Base-by-base conservation (phyloP, 2,329 filamentous ascomycete species). In the Aspergillus thermomutatus region DNA sequence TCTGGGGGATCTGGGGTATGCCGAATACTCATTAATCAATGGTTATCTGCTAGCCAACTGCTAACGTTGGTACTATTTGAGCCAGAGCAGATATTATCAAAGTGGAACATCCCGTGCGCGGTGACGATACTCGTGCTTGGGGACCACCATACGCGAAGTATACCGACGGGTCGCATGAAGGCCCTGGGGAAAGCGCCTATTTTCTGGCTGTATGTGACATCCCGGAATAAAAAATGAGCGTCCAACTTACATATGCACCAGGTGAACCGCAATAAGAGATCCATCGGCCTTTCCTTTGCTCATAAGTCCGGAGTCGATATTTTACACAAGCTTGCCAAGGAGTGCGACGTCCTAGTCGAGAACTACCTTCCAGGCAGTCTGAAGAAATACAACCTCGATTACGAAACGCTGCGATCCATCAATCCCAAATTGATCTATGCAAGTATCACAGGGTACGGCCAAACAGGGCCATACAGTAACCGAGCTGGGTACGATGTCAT, bases 241-340 rank as follows among this genome's bases (percentile, higher is more conserved):
- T 14, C 8, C 19, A 52, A 50, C 49, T 65, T 23, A 67, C 46
- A 23, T 17, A 31, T 26, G 17, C 4, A 8, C 52, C 60, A 96
- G 91, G 91, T 91, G 17, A 97, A 97, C 70, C 90, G 94, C 52
- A 99, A 99, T 78, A 99, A 99, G 73, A 96, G 94, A 72, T 97
- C 93, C 0, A 75, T 99, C 1, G 94, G 86, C 0, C 81, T 99
- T 1, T 97, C 92, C 0, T 99, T 99, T 69, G 90, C 94, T 65
- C 87, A 96, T 66, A 83, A 87, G 27, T 83, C 87, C 1, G 94
- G 94, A 7, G 88, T 96, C 25, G 85, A 90, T 11, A 92, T 99
- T 56, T 80, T 99, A 4, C 92, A 97, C 75, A 87, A 87, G 65
- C 83, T 99, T 0, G 91, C 86, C 1, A 87, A 87, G 59, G 87